Conservation (phyloP, 495 filamentous ascomycete species). For the Rusavskia elegans region DNA sequence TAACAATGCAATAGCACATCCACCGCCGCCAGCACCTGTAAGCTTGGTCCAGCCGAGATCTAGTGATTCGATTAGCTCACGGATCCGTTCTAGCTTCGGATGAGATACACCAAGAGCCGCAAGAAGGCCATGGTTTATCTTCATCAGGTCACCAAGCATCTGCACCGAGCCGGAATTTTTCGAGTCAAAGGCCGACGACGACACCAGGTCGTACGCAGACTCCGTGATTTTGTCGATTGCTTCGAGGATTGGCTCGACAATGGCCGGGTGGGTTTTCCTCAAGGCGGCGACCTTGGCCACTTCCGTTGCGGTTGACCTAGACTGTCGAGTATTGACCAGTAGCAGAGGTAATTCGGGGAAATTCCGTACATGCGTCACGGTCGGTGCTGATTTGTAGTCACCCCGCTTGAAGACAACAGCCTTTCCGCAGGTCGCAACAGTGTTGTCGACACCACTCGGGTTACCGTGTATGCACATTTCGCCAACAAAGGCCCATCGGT, state of each 20-base stretch:
- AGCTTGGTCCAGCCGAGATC: slow-evolving; percentile 96
- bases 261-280: slow-evolving; percentile 46
- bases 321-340: slow-evolving; percentile 70
- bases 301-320: slow-evolving; percentile 66
- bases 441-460: slow-evolving; percentile 93
- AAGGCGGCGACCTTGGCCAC: slow-evolving; percentile 72
- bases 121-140: slow-evolving; percentile 83
- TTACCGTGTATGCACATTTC: slow-evolving; percentile 96
- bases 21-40: slow-evolving; percentile 87
- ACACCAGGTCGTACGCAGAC: slow-evolving; percentile 56
- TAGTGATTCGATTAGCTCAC: slow-evolving; percentile 76
- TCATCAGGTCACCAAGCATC: slow-evolving; percentile 70
- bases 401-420: slow-evolving; percentile 75
- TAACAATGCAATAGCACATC: slow-evolving; percentile 83
- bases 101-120: slow-evolving; percentile 85
- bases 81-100: slow-evolving; percentile 77
- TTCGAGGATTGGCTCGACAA: slow-evolving; percentile 65
- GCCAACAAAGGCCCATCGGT: slow-evolving; percentile 91
- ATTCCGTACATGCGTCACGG: slow-evolving; percentile 57
- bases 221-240: slow-evolving; percentile 69
- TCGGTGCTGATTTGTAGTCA: slow-evolving; percentile 62
- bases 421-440: slow-evolving; percentile 83
- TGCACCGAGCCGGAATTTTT: slow-evolving; percentile 40
- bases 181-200: slow-evolving; percentile 43
- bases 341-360: slow-evolving; percentile 86